These are phyloP conservation scores for Erodium trifolium DNA, from an alignment of 441 rosid species.

Conservation along the genomic window DNA sequence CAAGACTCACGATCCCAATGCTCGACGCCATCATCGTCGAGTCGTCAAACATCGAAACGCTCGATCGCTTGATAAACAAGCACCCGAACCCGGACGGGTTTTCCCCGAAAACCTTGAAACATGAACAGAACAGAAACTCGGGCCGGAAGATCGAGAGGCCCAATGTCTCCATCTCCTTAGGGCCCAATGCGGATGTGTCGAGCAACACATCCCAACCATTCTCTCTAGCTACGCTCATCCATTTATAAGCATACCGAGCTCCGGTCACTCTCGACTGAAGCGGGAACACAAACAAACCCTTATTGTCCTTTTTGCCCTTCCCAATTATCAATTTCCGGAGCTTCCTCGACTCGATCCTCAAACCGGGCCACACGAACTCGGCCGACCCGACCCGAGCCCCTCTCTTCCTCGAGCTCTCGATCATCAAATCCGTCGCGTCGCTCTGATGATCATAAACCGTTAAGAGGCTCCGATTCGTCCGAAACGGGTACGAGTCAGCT, in stretches of 20 bases:
- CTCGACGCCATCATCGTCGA: constrained; percentile 19
- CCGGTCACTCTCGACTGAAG: constrained; percentile 83
- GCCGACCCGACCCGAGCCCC: constrained; percentile 68
- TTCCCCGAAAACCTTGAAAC: constrained; percentile 83
- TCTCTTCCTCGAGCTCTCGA: constrained; percentile 48
- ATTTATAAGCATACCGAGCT: constrained; percentile 69
- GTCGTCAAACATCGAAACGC: constrained; percentile 41
- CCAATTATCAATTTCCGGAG: constrained; percentile 46
- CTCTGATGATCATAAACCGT: constrained; percentile 81
- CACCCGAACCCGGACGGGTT: constrained; percentile 93
- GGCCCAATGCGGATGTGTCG: constrained; percentile 82
- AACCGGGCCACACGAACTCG: constrained; percentile 77
- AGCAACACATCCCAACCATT: constrained; percentile 82
- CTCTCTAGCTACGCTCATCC: constrained; percentile 81
- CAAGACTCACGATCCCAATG: constrained; percentile 63
- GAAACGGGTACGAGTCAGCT: constrained; percentile 84
- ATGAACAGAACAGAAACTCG: constrained; percentile 72
- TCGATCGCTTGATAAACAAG: constrained; percentile 73
- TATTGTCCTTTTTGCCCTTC: constrained; percentile 30
- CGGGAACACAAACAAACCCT: constrained; percentile 80
- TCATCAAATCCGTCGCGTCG: constrained; percentile 66
- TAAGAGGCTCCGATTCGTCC: constrained; percentile 45
- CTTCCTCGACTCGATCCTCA: constrained; percentile 51
- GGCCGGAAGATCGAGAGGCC: constrained; percentile 74
- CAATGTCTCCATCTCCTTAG: constrained; percentile 86